These are phyloP conservation scores for Adansonia grandidieri DNA, from an alignment of 441 rosid genomes.

Conservation along the genomic window DNA sequence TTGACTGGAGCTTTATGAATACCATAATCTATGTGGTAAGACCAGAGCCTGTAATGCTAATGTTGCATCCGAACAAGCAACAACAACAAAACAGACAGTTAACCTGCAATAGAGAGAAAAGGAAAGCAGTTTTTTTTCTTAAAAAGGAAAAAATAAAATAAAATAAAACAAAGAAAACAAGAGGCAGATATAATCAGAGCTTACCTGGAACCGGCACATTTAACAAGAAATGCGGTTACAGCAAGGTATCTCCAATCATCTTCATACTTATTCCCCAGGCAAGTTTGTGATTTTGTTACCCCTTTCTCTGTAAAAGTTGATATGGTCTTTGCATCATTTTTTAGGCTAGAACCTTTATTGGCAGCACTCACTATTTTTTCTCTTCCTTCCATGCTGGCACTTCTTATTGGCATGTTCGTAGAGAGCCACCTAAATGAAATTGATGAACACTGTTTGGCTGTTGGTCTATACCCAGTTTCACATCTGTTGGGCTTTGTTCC, in stretches of 20 bases:
- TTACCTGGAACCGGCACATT: conserved; percentile 74
- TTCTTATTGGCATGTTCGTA: conserved; percentile 86
- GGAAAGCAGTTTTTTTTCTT: conserved; percentile 14
- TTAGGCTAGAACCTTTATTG: conserved; percentile 32
- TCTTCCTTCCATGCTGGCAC: conserved; percentile 45
- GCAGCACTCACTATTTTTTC: conserved; percentile 32
- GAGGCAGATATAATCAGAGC: conserved; percentile 23
- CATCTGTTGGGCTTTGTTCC: conserved; percentile 25
- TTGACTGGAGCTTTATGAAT: conserved; percentile 32
- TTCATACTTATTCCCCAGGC: conserved; percentile 53
- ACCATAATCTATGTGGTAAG: conserved; percentile 92
- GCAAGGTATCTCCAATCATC: conserved; percentile 98
- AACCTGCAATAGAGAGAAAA: conserved; percentile 60
- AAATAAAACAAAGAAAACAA: conserved; percentile 10
- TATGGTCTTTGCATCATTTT: conserved; percentile 32
- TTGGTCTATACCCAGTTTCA: conserved; percentile 35
- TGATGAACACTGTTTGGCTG: conserved; percentile 45
- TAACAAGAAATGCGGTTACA: conserved; percentile 89
- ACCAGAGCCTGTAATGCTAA: conserved; percentile 81
- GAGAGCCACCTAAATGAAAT: conserved; percentile 97
- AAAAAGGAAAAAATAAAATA: no score
- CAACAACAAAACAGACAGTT: conserved; percentile 77
- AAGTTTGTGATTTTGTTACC: conserved; percentile 33
- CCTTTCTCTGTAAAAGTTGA: conserved; percentile 33
- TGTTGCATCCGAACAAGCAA: conserved; percentile 95